These are phyloP conservation scores for Chaetomiaceae sp. DNA, from an alignment of 2,329 filamentous ascomycete genomes.

Conservation along the genomic window DNA sequence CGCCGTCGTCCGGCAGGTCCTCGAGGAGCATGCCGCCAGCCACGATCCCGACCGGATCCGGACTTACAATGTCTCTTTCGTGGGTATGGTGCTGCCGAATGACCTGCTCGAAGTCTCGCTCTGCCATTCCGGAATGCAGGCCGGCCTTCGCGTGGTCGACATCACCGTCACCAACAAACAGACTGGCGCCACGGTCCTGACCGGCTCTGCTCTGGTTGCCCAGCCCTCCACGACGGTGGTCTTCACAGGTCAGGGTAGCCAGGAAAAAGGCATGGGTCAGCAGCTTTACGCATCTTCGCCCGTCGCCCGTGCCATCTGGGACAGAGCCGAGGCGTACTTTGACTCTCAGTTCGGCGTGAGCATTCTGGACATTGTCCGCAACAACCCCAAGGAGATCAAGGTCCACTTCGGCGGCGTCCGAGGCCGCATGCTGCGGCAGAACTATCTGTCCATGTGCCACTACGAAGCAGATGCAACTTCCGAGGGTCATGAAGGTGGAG, in stretches of 20 bases:
- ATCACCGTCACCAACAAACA: background rate
- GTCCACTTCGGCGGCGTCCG: slow-evolving; percentile 3
- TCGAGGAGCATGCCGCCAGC: slow-evolving; percentile 15
- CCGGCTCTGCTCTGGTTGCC: too few species aligned
- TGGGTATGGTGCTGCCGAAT: slow-evolving; percentile 34
- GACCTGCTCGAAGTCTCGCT: slow-evolving; percentile 30
- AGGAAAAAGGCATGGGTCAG: too few species aligned
- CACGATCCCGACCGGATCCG: slow-evolving; percentile 21
- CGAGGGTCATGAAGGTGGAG: background rate
- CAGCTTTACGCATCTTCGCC: too few species aligned
- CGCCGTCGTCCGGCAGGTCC: slow-evolving; percentile 29
- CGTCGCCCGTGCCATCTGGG: too few species aligned
- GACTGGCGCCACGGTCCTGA: too few species aligned
- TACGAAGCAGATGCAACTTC: background rate
- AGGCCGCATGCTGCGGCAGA: slow-evolving; percentile 2
- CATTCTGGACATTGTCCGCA: background rate
- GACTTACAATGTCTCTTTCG: slow-evolving; percentile 30
- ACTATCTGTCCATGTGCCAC: slow-evolving; percentile 6
- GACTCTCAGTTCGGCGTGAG: background rate
- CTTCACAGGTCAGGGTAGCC: too few species aligned
- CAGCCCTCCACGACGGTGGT: too few species aligned
- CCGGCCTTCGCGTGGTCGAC: background rate
- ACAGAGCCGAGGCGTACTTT: slow-evolving; percentile 1
- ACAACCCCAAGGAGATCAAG: slow-evolving; percentile 7
- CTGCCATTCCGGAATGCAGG: slow-evolving; percentile 1